Evolutionary conservation across 2,329 filamentous ascomycete species (phyloP), one percentile per base, ranked within the genome.

Genomic region (Colletotrichum karsti): DNA sequence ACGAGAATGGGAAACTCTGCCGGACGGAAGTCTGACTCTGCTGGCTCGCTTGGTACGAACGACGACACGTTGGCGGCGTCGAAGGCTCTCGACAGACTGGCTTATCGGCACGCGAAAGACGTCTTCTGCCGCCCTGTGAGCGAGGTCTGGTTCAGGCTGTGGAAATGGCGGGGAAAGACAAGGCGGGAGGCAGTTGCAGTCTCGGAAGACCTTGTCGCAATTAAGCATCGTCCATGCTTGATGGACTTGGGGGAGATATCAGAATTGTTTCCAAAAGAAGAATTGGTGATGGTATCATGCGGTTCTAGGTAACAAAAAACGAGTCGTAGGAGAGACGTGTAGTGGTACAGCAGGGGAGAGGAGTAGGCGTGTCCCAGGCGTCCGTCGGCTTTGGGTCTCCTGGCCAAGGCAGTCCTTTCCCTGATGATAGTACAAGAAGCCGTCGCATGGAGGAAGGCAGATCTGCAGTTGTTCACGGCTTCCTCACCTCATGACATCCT

Each of bases 401-500:
- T 30, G 28, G 22, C 13, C 9, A 30, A 39, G 20, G 35, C n/a
- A 13, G 10, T 48, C 24, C 54, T 54, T 54, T 28, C 65, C 33
- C 56, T 37, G n/a, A n/a, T 7, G 26, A 13, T 22, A 35, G n/a
- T 30, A 54, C 18, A 42, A 12, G 33, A 20, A 33, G 15, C 15
- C 39, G 12, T 22, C 12, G 24, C 3, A 13, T 12, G 24, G 26
- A 1, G 20, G 41, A 2, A 24, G 18, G 18, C 20, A 37, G 18
- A 3, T 7, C n/a, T 4, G n/a, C 18, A 28, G 6, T 18, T 6
- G 12, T 5, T 4, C 44, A n/a, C 26, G 48, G 22, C 12, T 63
- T 39, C 41, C 15, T 72, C 73, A 76, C 77, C 75, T 85, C 71
- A 80, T 81, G 68, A 97, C 91, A 77, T 96, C 93, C 75, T 90